These are phyloP conservation scores for Sugiyamaella neomexicana DNA, from an alignment of 1,139 yeast species.

Conservation along the genomic window DNA sequence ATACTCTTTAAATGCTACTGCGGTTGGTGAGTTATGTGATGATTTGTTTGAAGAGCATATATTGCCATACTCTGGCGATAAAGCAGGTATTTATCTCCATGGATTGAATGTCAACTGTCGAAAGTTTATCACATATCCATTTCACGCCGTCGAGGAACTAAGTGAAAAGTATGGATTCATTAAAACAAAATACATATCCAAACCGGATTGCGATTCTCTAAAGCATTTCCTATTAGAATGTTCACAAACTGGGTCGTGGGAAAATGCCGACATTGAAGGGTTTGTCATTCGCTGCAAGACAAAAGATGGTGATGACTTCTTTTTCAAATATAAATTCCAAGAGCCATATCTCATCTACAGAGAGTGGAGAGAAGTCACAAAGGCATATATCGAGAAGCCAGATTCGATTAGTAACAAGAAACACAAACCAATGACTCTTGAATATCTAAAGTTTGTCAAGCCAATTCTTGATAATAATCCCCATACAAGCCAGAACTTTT, in stretches of 20 bases:
- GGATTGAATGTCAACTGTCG: slow-evolving; percentile 76
- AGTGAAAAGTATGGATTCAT: slow-evolving; percentile 74
- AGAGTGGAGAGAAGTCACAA: slow-evolving; percentile 86
- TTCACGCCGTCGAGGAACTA: slow-evolving; percentile 58
- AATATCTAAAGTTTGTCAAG: slow-evolving; percentile 66
- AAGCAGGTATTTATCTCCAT: slow-evolving; percentile 83
- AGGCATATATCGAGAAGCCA: slow-evolving; percentile 48
- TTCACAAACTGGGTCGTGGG: slow-evolving; percentile 68
- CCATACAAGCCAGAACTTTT: slow-evolving; percentile 48
- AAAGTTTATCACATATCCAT: slow-evolving; percentile 62
- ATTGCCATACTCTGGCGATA: slow-evolving; percentile 62
- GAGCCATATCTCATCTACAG: slow-evolving; percentile 93
- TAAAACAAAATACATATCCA: slow-evolving; percentile 49
- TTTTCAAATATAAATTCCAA: slow-evolving; percentile 92
- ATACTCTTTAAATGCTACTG: slow-evolving; percentile 60
- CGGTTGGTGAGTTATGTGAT: slow-evolving; percentile 91
- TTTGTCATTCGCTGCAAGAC: slow-evolving; percentile 75
- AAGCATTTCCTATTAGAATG: slow-evolving; percentile 55
- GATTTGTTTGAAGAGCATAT: slow-evolving; percentile 95
- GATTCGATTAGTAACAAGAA: slow-evolving; percentile 6
- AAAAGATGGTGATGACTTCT: slow-evolving; percentile 49
- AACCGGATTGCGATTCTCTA: slow-evolving; percentile 46
- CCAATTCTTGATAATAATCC: slow-evolving; percentile 51
- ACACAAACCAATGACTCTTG: slow-evolving; percentile 54
- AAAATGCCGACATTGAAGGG: slow-evolving; percentile 81